Conservation (phyloP, 1,284 basidiomycete species). For the Anthracocystis walkeri region DNA sequence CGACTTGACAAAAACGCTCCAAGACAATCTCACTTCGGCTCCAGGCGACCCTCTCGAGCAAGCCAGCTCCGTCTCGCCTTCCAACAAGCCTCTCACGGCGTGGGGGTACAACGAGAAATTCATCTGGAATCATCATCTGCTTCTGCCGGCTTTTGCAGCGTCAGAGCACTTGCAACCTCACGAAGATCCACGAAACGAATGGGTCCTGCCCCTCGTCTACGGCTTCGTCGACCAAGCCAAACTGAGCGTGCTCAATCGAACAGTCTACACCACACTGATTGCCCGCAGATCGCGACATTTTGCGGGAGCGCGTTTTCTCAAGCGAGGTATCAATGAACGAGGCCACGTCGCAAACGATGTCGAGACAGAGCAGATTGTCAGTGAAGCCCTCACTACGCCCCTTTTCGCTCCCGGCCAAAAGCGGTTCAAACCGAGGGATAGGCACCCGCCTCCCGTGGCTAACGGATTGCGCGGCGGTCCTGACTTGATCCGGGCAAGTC, state of each 20-base stretch:
- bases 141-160: constrained; percentile 75
- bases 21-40: constrained; percentile 83
- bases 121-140: constrained; percentile 94
- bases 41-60: constrained; percentile 63
- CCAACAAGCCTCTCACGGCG: constrained; percentile 49
- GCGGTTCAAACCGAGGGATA: constrained; percentile 22
- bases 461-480: constrained; percentile 11
- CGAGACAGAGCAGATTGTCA: constrained; percentile 98
- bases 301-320: constrained; percentile 94
- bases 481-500: constrained; percentile 26
- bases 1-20: constrained; percentile 93
- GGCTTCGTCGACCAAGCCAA: constrained; percentile 99
- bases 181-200: constrained; percentile 73
- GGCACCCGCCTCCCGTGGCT: constrained; percentile 9
- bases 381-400: constrained; percentile 84
- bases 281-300: constrained; percentile 93
- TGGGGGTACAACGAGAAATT: constrained; percentile 85
- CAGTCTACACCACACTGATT: constrained; percentile 92
- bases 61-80: constrained; percentile 54
- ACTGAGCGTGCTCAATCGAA: constrained; percentile 87
- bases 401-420: constrained; percentile 61
- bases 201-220: constrained; percentile 92
- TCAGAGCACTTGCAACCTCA: constrained; percentile 43
- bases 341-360: constrained; percentile 99
- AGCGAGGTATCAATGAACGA: constrained; percentile 88